phyloP scores from a whole-genome alignment of 2,329 filamentous ascomycete species.

The Cryphonectria radicalis region DNA sequence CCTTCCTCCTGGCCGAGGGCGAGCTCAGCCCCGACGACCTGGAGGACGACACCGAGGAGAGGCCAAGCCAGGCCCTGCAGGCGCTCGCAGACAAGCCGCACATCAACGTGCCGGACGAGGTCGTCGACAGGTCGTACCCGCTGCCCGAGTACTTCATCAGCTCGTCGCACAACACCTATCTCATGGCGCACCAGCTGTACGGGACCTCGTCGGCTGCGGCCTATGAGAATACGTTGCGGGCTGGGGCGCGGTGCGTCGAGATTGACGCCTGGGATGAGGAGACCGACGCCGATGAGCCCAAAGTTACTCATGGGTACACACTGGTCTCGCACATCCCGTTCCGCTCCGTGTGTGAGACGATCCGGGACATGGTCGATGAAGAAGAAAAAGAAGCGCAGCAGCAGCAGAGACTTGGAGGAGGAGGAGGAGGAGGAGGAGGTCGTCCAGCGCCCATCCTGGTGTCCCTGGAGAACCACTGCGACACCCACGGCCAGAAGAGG shows the following conservation, averaged over 20 bases:
- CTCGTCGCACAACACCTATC: slow-evolving; percentile 75
- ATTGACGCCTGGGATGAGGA: slow-evolving; percentile 74
- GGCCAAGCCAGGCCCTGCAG: slow-evolving; percentile 50
- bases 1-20: slow-evolving; percentile 57
- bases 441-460: slow-evolving; percentile 62
- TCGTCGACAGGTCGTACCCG: slow-evolving; percentile 62
- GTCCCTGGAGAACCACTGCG: slow-evolving; percentile 71
- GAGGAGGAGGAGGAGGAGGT: background rate
- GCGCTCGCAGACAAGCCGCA: slow-evolving; percentile 61
- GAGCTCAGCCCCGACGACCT: slow-evolving; percentile 55
- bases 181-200: slow-evolving; percentile 71
- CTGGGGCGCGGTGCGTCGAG: slow-evolving; percentile 72
- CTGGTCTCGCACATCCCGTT: slow-evolving; percentile 69
- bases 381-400: slow-evolving; percentile 51
- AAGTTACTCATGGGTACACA: slow-evolving; percentile 73
- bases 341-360: slow-evolving; percentile 67
- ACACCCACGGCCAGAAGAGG: slow-evolving; percentile 60
- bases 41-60: slow-evolving; percentile 46
- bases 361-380: slow-evolving; percentile 64
- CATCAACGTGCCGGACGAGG: slow-evolving; percentile 56
- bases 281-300: slow-evolving; percentile 64
- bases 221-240: slow-evolving; percentile 64
- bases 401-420: background rate
- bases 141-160: slow-evolving; percentile 74
- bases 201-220: slow-evolving; percentile 65